Percentiles rank a stretch among this genome's conserved stretches.
Evolutionary conservation across 345 rosid genomes (phyloP).

Genomic region (Hibiscus mutabilis): DNA sequence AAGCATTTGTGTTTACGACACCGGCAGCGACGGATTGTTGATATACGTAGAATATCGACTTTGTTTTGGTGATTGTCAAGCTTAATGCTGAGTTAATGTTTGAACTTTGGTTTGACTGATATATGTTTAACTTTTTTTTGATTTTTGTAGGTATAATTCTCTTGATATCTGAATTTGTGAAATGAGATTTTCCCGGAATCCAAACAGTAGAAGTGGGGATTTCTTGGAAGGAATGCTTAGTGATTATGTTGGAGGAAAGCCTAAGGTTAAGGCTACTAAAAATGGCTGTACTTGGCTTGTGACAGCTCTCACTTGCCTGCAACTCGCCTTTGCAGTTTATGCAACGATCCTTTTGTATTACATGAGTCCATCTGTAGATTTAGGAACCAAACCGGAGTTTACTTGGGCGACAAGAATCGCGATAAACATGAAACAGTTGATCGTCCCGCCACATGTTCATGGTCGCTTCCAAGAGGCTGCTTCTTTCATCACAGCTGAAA

Average conservation of each 20-base stretch:
- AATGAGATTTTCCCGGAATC: constrained; percentile 59
- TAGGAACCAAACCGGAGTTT: constrained; percentile 73
- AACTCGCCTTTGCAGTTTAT: constrained; percentile 77
- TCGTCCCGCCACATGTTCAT: constrained; percentile 59
- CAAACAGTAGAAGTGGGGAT: constrained; percentile 54
- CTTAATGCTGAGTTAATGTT: neutral
- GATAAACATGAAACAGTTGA: constrained; percentile 58
- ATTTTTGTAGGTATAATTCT: constrained; percentile 24
- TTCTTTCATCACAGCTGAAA: constrained; percentile 27
- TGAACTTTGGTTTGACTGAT: constrained; percentile 10
- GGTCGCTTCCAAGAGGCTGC: constrained; percentile 56
- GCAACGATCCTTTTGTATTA: constrained; percentile 84
- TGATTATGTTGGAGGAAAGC: constrained; percentile 52
- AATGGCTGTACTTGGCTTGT: constrained; percentile 50
- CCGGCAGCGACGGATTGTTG: neutral
- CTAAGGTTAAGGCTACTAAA: constrained; percentile 31
- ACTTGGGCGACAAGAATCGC: constrained; percentile 85
- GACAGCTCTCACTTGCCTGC: constrained; percentile 65
- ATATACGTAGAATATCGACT: neutral
- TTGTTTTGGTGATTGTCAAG: constrained; percentile 17
- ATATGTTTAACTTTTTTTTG: neutral
- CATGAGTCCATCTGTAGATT: constrained; percentile 79
- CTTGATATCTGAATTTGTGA: constrained; percentile 11
- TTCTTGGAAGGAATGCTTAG: constrained; percentile 65
- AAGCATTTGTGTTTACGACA: neutral